These are phyloP conservation scores for Sextonia rubra DNA, from an alignment of 164 flowering plant species.

Conservation along the genomic window DNA sequence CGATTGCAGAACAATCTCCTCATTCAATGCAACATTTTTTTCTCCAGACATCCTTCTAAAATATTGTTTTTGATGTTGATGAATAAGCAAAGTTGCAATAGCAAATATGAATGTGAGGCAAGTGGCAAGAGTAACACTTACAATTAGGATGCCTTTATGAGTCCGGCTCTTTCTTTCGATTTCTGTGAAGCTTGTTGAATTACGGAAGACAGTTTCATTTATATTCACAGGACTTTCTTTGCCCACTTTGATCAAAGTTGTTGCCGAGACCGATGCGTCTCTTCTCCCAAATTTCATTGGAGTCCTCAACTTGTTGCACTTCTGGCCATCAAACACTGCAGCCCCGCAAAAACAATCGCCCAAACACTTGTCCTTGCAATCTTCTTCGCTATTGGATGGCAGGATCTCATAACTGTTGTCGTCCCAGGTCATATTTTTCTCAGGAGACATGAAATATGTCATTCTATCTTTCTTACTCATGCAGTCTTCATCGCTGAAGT, in stretches of 20 bases:
- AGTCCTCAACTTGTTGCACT: conserved; percentile 13
- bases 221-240: neutral
- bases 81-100: neutral
- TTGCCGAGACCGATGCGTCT: neutral
- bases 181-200: too few species aligned
- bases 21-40: neutral
- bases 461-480: neutral
- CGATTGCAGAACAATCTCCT: neutral
- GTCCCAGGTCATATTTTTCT: neutral
- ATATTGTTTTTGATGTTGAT: neutral
- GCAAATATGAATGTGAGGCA: neutral
- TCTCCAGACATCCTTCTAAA: neutral
- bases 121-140: neutral
- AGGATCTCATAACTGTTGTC: neutral
- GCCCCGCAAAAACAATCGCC: neutral
- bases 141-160: neutral
- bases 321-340: neutral
- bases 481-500: neutral
- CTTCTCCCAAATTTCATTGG: neutral
- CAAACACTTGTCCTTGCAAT: neutral
- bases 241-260: neutral
- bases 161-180: neutral
- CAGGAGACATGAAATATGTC: neutral
- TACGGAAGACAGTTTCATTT: neutral
- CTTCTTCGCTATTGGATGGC: neutral